Percentiles rank a stretch among this genome's conserved stretches.
These are phyloP conservation scores for Porodaedalea pini DNA, from an alignment of 1,284 basidiomycete species.

Conservation along the genomic window DNA sequence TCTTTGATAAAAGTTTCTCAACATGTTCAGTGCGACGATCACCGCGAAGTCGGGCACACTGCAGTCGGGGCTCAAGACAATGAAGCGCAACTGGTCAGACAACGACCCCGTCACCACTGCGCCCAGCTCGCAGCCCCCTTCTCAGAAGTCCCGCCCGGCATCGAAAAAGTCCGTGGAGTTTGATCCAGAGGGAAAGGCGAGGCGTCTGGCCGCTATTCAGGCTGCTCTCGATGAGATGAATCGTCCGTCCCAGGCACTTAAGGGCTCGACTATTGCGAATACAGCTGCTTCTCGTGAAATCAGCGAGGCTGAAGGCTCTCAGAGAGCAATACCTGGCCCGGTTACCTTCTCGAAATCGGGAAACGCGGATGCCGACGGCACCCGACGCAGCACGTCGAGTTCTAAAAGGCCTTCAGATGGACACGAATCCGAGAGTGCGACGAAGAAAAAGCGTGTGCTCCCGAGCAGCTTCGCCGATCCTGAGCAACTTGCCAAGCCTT, in stretches of 20 bases:
- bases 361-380: not conserved
- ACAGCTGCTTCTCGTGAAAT: not conserved
- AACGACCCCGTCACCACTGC: slow-evolving; percentile 11
- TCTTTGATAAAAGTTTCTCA: not conserved
- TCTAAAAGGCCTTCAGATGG: slow-evolving; percentile 3
- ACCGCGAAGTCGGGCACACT: slow-evolving; percentile 8
- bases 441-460: slow-evolving; percentile 19
- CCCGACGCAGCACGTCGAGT: not conserved
- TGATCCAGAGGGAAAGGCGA: not conserved
- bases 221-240: slow-evolving; percentile 16
- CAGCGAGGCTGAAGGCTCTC: not conserved
- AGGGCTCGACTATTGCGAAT: slow-evolving; percentile 1
- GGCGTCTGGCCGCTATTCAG: slow-evolving; percentile 13
- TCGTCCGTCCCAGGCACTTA: not conserved
- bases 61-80: slow-evolving; percentile 44
- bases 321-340: not conserved
- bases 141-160: not conserved
- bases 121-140: slow-evolving; percentile 33
- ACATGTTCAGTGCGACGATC: not conserved
- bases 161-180: not conserved
- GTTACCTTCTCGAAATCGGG: not conserved
- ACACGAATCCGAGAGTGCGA: not conserved
- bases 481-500: not conserved
- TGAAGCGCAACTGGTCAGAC: slow-evolving; percentile 45
- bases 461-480: slow-evolving; percentile 12